Percentiles rank a stretch among this genome's conserved stretches.
These are phyloP conservation scores for Elaeagnus macrophylla DNA, from an alignment of 306 rosid genomes.

Conservation along the genomic window DNA sequence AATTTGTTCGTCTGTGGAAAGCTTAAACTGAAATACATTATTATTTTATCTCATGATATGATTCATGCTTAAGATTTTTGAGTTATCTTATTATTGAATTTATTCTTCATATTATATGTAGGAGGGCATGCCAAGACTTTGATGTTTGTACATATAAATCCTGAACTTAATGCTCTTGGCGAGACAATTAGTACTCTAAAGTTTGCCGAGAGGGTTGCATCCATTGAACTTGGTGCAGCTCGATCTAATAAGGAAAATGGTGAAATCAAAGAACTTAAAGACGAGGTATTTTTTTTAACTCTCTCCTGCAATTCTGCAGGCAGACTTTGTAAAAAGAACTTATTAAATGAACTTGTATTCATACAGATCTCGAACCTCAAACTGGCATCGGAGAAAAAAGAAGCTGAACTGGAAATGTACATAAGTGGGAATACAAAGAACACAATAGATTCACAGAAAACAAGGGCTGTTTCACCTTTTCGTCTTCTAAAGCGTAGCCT, in stretches of 20 bases:
- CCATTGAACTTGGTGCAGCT: slow-evolving; percentile 93
- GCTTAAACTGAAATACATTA: no score
- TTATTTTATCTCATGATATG: no score
- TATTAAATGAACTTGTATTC: background rate
- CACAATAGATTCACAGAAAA: slow-evolving; percentile 44
- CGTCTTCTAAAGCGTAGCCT: slow-evolving; percentile 52
- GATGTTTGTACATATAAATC: slow-evolving; percentile 98
- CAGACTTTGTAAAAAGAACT: background rate
- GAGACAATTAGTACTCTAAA: slow-evolving; percentile 95
- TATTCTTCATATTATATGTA: slow-evolving; percentile 14
- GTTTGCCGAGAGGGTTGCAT: slow-evolving; percentile 94
- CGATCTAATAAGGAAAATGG: slow-evolving; percentile 79
- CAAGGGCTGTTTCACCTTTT: slow-evolving; percentile 70
- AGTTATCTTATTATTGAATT: no score
- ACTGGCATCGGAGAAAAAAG: slow-evolving; percentile 67
- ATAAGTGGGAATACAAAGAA: slow-evolving; percentile 45
- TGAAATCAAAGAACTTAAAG: slow-evolving; percentile 78
- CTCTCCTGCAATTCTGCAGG: slow-evolving; percentile 11
- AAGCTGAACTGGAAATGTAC: slow-evolving; percentile 61
- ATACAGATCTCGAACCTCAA: slow-evolving; percentile 66
- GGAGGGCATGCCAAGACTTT: slow-evolving; percentile 97
- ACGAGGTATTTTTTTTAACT: slow-evolving; percentile 49
- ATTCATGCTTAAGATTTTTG: background rate
- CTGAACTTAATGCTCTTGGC: slow-evolving; percentile 72
- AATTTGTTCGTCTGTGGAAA: background rate